Percentiles rank a stretch among this genome's conserved stretches.
phyloP scores from a whole-genome alignment of 257 asterid genomes.

The Misopates orontium region DNA sequence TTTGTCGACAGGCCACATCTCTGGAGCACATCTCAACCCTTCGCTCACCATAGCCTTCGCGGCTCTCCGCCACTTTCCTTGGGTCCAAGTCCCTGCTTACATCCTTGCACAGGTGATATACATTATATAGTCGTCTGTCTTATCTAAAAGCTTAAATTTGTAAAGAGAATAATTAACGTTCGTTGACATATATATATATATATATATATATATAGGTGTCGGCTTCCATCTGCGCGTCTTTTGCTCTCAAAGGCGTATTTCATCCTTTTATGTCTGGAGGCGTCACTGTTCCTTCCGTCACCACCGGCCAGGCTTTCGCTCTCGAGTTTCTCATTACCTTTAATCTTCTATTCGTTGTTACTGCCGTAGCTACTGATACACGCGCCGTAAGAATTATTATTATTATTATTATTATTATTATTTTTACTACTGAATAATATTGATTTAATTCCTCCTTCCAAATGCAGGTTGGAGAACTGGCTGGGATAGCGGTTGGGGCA shows the following conservation, averaged over 20 bases:
- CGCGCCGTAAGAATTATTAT: constrained; percentile 55
- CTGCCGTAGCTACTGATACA: constrained; percentile 94
- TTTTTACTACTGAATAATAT: neutral
- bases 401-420: neutral
- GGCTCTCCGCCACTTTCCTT: constrained; percentile 84
- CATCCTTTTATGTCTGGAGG: constrained; percentile 86
- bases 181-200: too few relatives aligned
- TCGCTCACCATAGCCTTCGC: constrained; percentile 89
- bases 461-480: constrained; percentile 58
- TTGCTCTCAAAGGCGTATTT: constrained; percentile 78
- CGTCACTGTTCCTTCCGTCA: constrained; percentile 73
- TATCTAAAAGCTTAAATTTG: too few relatives aligned
- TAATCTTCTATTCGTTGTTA: constrained; percentile 78
- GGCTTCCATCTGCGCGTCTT: constrained; percentile 86
- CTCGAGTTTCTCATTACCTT: constrained; percentile 86
- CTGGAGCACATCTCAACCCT: constrained; percentile 94
- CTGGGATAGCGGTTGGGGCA: constrained; percentile 91
- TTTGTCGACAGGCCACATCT: constrained; percentile 85
- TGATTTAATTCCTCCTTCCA: neutral
- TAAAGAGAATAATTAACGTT: too few relatives aligned
- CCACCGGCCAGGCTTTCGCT: constrained; percentile 78
- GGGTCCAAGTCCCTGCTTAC: constrained; percentile 88
- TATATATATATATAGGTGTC: constrained; percentile 35
- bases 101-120: constrained; percentile 52
- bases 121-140: too few relatives aligned